Percentiles rank a stretch among this genome's conserved stretches.
phyloP scores from a whole-genome alignment of 257 asterid genomes.

The Schizonepeta tenuifolia region DNA sequence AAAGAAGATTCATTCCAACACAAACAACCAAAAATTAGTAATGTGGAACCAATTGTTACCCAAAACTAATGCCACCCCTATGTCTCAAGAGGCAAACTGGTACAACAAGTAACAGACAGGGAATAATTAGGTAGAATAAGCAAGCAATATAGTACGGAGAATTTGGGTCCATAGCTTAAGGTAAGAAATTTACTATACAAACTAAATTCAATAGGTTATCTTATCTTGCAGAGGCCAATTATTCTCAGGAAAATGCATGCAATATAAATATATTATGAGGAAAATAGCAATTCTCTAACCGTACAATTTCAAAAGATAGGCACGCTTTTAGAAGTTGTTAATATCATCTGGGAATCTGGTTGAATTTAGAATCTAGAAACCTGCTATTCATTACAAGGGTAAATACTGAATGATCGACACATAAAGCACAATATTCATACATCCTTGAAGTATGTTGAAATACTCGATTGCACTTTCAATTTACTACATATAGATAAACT shows the following conservation, averaged over 20 bases:
- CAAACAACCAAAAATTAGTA: not conserved
- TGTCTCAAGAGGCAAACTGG: slow-evolving; percentile 7
- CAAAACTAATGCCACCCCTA: slow-evolving; percentile 7
- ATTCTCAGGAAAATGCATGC: not conserved
- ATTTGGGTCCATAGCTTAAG: not conserved
- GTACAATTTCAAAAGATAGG: not conserved
- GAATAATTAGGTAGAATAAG: not conserved
- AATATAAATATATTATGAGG: not conserved
- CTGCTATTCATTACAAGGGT: not conserved
- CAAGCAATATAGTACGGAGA: not conserved
- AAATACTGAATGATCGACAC: not conserved
- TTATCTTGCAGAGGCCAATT: slow-evolving; percentile 8
- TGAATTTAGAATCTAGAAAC: not conserved
- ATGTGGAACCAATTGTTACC: slow-evolving; percentile 3
- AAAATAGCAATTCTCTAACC: not conserved
- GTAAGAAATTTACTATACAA: not conserved
- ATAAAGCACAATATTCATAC: not conserved
- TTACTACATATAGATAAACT: not conserved
- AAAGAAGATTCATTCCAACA: not conserved
- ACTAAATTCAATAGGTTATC: not conserved
- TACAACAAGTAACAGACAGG: not conserved
- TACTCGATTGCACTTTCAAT: slow-evolving; percentile 12
- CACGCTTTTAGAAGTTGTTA: not conserved
- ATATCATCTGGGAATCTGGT: not conserved
- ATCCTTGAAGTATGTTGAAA: not conserved